Evolutionary conservation across 176 grass and related monocot genomes (phyloP).

Genomic region (Lolium rigidum): DNA sequence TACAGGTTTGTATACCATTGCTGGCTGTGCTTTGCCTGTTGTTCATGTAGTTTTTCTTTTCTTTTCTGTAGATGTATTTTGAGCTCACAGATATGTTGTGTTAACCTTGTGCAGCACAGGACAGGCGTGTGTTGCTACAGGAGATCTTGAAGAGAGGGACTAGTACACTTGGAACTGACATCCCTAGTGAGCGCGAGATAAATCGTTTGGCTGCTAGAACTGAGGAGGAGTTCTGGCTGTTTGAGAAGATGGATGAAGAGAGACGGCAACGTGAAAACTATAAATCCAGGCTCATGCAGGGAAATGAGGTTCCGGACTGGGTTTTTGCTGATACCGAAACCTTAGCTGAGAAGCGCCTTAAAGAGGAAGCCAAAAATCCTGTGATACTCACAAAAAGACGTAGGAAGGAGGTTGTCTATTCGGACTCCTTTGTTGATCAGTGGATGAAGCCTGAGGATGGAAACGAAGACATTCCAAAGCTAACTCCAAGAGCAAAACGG

Average conservation of each 20-base stretch:
- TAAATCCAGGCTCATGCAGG: constrained; percentile 89
- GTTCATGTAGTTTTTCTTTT: not conserved
- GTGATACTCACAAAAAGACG: constrained; percentile 69
- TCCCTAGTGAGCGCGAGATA: constrained; percentile 95
- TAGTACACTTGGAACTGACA: constrained; percentile 92
- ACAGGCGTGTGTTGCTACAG: constrained; percentile 89
- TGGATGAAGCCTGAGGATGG: constrained; percentile 90
- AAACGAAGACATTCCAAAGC: constrained; percentile 71
- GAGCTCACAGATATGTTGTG: constrained; percentile 28
- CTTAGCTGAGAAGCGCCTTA: constrained; percentile 46
- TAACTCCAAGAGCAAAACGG: constrained; percentile 67
- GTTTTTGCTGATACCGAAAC: constrained; percentile 63
- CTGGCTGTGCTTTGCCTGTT: not conserved
- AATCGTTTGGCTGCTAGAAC: constrained; percentile 90
- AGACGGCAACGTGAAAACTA: constrained; percentile 90
- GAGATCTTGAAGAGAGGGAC: constrained; percentile 96
- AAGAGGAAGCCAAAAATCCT: constrained; percentile 47
- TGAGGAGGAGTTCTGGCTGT: constrained; percentile 96
- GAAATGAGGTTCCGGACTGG: constrained; percentile 91
- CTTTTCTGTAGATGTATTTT: constrained; percentile 4
- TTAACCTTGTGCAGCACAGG: constrained; percentile 73
- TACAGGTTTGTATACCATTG: constrained; percentile 57
- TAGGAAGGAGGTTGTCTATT: constrained; percentile 93
- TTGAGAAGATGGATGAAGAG: constrained; percentile 99
- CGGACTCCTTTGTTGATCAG: constrained; percentile 81